Evolutionary conservation across 2,329 filamentous ascomycete species (phyloP), one percentile per base, ranked within the genome.

Genomic region (Zymoseptoria pseudotritici): DNA sequence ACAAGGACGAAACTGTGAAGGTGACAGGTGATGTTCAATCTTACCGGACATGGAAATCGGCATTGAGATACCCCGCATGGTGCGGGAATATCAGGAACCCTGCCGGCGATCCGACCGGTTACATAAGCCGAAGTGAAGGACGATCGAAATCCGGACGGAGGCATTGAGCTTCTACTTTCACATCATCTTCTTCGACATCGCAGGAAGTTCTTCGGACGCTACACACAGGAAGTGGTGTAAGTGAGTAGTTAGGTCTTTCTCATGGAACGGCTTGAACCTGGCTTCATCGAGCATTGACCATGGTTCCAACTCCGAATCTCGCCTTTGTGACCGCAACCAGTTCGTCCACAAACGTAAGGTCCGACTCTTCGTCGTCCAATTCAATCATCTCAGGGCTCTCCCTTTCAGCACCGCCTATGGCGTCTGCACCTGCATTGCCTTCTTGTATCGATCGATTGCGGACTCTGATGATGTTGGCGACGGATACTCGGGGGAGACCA

Each of bases 321-420:
- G 66, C 62, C 42, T 66, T 69, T 21, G 72, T 71, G n/a, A 71
- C 66, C 21, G 61, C 57, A 26, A 71, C 70, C 29, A 75, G 65
- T 61, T 70, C 65, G 56, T 79, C 77, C 6, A 73, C 76, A 66
- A 77, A 70, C 0, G 76, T 78, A 10, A 57, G 57, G 13, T 46
- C 36, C 36, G 36, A 46, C 36, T 46, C 36, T 5, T 46, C 36
- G 17, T 46, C 36, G 36, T 46, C 36, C 36, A 46, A 46, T 2
- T 46, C 36, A 46, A n/a, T 17, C 36, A n/a, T 46, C 11, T 46
- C 36, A 17, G 13, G 7, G 17, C 36, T 46, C 36, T 46, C 36
- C 13, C 36, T 46, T 17, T n/a, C 36, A n/a, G 36, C 2, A 46
- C 36, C 11, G 13, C 5, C 5, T 17, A 6, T n/a, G 13, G 36